Conservation (phyloP, 140 eudicot genomes). For the Stevia rebaudiana region DNA sequence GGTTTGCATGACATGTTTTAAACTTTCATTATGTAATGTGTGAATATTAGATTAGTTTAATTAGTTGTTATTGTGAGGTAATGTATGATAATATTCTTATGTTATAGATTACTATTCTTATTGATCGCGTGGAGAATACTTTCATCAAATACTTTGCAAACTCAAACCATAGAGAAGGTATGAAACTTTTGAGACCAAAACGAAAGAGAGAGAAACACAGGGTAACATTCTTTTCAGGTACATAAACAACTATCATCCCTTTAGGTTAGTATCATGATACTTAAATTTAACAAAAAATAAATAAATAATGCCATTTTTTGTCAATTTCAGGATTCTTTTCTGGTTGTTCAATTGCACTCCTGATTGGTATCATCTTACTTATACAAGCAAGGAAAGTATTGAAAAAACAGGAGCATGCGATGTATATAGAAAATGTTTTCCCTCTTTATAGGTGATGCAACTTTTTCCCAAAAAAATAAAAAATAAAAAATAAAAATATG, state of each 20-base stretch:
- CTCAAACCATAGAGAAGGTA: conserved; percentile 65
- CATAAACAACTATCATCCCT: conserved; percentile 6
- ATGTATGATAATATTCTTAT: conserved; percentile 13
- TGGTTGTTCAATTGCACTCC: conserved; percentile 73
- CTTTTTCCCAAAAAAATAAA: not conserved
- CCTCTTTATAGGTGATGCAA: conserved; percentile 63
- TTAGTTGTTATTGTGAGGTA: conserved; percentile 2
- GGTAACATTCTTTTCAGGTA: conserved; percentile 76
- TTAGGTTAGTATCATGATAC: conserved; percentile 5
- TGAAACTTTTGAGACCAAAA: conserved; percentile 67
- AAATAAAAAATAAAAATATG: not conserved
- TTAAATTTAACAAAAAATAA: not conserved
- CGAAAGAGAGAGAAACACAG: conserved; percentile 59
- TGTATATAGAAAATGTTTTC: conserved; percentile 51
- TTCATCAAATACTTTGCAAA: conserved; percentile 60
- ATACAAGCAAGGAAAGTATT: conserved; percentile 48
- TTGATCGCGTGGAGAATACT: conserved; percentile 60
- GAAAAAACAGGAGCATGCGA: conserved; percentile 38
- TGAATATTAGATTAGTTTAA: not conserved
- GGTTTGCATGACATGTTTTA: conserved; percentile 32
- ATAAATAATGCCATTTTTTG: not conserved
- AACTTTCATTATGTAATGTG: no score
- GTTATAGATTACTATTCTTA: conserved; percentile 49
- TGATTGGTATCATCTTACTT: conserved; percentile 60
- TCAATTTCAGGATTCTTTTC: conserved; percentile 64